Percentiles rank a stretch among this genome's conserved stretches.
Conservation (phyloP, 257 asterid genomes). For the Solanum paucissectum region DNA sequence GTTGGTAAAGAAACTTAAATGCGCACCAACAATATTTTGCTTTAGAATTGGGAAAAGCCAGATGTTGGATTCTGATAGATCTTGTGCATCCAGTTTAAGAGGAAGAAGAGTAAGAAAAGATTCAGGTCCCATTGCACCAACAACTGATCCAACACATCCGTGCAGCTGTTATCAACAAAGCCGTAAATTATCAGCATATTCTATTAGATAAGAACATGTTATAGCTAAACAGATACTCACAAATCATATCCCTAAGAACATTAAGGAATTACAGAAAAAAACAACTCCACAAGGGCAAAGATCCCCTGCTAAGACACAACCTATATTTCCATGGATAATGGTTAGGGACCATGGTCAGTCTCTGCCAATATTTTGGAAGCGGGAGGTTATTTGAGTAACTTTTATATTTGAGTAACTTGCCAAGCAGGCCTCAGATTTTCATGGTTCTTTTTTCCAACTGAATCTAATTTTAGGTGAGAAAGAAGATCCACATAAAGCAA, state of each 20-base stretch:
- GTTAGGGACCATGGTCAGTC: neutral
- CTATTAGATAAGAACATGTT: neutral
- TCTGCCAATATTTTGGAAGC: neutral
- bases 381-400: neutral
- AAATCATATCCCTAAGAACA: neutral
- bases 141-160: slow-evolving; percentile 78
- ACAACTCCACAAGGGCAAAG: neutral
- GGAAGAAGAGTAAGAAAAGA: slow-evolving; percentile 57
- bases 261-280: neutral
- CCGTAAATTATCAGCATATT: neutral
- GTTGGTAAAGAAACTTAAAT: slow-evolving; percentile 49
- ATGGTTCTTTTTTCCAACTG: neutral
- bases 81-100: slow-evolving; percentile 55
- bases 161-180: slow-evolving; percentile 58
- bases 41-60: slow-evolving; percentile 93
- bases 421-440: neutral
- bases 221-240: neutral
- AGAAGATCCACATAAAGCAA: neutral
- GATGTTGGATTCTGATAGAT: slow-evolving; percentile 63
- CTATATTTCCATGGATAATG: neutral
- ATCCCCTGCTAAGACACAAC: neutral
- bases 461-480: neutral
- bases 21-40: slow-evolving; percentile 66
- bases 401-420: neutral
- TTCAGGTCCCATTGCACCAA: slow-evolving; percentile 91